Evolutionary conservation across 345 rosid species (phyloP).

Genomic region (Citrus trifoliata): DNA sequence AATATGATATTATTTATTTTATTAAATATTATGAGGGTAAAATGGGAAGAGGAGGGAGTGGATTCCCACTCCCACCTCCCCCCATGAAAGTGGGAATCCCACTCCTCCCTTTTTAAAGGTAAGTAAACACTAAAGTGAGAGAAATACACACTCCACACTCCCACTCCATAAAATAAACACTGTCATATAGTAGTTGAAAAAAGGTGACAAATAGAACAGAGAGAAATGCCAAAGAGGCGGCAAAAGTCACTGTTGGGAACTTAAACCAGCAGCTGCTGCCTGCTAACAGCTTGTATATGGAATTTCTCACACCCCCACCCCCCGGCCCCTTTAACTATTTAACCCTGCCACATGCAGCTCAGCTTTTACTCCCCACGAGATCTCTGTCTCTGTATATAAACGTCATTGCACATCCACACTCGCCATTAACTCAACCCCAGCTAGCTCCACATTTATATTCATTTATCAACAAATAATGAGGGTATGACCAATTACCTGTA

Average conservation of each 20-base stretch:
- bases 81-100: too few relatives aligned
- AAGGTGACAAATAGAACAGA: constrained; percentile 15
- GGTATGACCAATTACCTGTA: constrained; percentile 13
- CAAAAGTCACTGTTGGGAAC: constrained; percentile 44
- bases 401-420: neutral
- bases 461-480: constrained; percentile 11
- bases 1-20: too few relatives aligned
- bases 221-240: constrained; percentile 9
- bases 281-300: constrained; percentile 22
- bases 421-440: neutral
- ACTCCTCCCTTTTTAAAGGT: too few relatives aligned
- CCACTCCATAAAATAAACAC: too few relatives aligned
- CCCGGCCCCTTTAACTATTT: constrained; percentile 10
- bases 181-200: neutral
- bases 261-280: constrained; percentile 36
- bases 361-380: constrained; percentile 13
- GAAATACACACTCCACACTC: too few relatives aligned
- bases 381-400: neutral
- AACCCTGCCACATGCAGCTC: constrained; percentile 4
- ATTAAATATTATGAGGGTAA: too few relatives aligned
- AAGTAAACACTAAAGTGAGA: too few relatives aligned
- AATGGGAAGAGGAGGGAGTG: too few relatives aligned
- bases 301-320: constrained; percentile 9
- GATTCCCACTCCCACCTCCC: too few relatives aligned
- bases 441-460: too few relatives aligned